A percentile compares a stretch with the other conserved stretches of the same genome.
These are phyloP conservation scores for Sedum album DNA, from an alignment of 164 flowering plant genomes.

Conservation along the genomic window DNA sequence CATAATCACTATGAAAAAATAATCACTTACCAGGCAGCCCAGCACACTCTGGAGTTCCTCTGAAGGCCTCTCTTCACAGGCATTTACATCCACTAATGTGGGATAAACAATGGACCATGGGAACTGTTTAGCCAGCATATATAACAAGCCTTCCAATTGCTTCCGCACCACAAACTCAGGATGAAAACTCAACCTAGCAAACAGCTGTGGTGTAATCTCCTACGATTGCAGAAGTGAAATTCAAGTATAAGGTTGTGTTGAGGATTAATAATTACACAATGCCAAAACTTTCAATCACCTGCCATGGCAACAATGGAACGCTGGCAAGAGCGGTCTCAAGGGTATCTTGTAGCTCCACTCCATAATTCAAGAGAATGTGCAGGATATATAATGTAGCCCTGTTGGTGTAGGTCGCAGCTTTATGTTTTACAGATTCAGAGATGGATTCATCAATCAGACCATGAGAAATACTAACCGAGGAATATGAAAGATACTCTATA, in stretches of 20 bases:
- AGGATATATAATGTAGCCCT: slow-evolving; percentile 73
- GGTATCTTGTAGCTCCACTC: slow-evolving; percentile 71
- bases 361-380: slow-evolving; percentile 80
- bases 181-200: slow-evolving; percentile 89
- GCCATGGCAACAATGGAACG: slow-evolving; percentile 89
- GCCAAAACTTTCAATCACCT: slow-evolving; percentile 39
- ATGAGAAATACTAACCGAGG: slow-evolving; percentile 39
- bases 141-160: slow-evolving; percentile 66
- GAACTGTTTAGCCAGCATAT: slow-evolving; percentile 77
- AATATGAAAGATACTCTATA: slow-evolving; percentile 60
- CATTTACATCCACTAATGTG: slow-evolving; percentile 76
- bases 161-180: slow-evolving; percentile 70
- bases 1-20: no score
- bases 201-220: slow-evolving; percentile 92
- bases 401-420: slow-evolving; percentile 47
- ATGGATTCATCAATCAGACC: slow-evolving; percentile 26
- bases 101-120: slow-evolving; percentile 95
- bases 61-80: slow-evolving; percentile 64
- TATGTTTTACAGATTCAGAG: slow-evolving; percentile 38
- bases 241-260: background rate
- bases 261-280: background rate
- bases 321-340: slow-evolving; percentile 70
- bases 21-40: slow-evolving; percentile 85
- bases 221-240: slow-evolving; percentile 22
- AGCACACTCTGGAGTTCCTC: slow-evolving; percentile 81